Base-by-base conservation (phyloP, 768 basidiomycete species). In the Tylopilus vinaceipallidus region DNA sequence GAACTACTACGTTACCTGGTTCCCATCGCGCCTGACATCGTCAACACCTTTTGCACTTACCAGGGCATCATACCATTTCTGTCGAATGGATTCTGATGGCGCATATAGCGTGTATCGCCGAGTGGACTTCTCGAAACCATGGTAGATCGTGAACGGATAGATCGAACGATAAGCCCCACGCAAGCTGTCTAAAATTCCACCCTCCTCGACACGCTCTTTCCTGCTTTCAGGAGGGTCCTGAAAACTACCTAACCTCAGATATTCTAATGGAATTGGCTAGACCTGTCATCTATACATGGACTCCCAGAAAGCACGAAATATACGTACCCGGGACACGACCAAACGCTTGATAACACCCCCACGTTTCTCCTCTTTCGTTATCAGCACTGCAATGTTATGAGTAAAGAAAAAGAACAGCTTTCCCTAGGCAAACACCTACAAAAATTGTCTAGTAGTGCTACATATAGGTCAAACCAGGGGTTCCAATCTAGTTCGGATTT, bases 191-290 rank as follows among this genome's bases (percentile, higher is more conserved):
- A 86, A 66, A 12, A 86, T 64, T 13, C 78, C 62, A 32, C 80
- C 77, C 41, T 81, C 83, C 42, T 86, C 83, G 14, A 72, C 58
- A 37, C 76, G 77, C 53, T 85, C 87, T 60, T 78, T 83, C 29
- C 88, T 80, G 41, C 67, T 73, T 55, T 90, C 91, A 5, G 81
- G 70, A 6, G 78, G 71, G 2, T 63, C 73, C 17, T 75, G 72
- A 61, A 92, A 93, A 14, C 76, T 69, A 24, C 78, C 88, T 8
- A 91, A 73, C 16, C 80, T 81, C n/a, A 93, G 77, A 55, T 84
- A 91, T 32, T 86, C 84, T 3, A 93, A 69, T 4, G 89, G 86
- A 47, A 93, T 79, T 24, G 91, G 91, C 91, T 92, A 54, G 30
- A 32, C 16, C 47, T 53, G 41, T 39, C 41, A 52, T 57, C 45